phyloP scores from a whole-genome alignment of 768 basidiomycete genomes.

The Termitomyces sp. region DNA sequence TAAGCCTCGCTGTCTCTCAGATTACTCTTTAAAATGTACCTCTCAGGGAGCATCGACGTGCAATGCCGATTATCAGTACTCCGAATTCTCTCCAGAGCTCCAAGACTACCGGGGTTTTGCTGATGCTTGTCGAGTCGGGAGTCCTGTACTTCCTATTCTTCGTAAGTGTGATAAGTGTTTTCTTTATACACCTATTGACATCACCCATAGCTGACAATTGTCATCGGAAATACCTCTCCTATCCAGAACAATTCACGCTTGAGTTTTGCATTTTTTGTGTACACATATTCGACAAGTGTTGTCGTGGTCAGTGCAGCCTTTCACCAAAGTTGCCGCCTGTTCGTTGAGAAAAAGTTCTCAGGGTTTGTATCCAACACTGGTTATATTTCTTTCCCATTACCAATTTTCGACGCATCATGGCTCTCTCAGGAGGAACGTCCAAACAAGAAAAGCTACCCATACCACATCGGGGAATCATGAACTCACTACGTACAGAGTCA shows the following conservation, averaged over 20 bases:
- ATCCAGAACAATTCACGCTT: not conserved
- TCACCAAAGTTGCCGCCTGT: not conserved
- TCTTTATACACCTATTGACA: not conserved
- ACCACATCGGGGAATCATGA: not conserved
- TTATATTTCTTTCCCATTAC: conserved; percentile 4
- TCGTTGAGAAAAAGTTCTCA: not conserved
- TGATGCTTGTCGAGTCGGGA: conserved; percentile 10
- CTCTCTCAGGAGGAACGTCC: not conserved
- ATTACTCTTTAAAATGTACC: not conserved
- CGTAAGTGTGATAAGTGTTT: not conserved
- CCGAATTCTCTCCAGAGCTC: not conserved
- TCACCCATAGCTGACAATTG: not conserved
- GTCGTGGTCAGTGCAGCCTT: conserved; percentile 7
- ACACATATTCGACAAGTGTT: conserved; percentile 8
- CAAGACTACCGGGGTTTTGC: not conserved
- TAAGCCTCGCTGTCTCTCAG: not conserved
- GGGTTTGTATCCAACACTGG: conserved; percentile 9
- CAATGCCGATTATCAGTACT: not conserved
- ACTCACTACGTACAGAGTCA: not conserved
- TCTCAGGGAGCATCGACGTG: conserved; percentile 6
- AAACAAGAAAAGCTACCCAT: not conserved
- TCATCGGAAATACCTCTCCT: conserved; percentile 6
- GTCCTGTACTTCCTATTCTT: conserved; percentile 11
- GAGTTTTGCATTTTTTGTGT: conserved; percentile 6
- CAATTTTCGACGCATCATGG: not conserved